Percentiles rank a stretch among this genome's conserved stretches.
These are phyloP conservation scores for Yamadazyma nakazawae DNA, from an alignment of 805 yeast genomes.

Conservation along the genomic window DNA sequence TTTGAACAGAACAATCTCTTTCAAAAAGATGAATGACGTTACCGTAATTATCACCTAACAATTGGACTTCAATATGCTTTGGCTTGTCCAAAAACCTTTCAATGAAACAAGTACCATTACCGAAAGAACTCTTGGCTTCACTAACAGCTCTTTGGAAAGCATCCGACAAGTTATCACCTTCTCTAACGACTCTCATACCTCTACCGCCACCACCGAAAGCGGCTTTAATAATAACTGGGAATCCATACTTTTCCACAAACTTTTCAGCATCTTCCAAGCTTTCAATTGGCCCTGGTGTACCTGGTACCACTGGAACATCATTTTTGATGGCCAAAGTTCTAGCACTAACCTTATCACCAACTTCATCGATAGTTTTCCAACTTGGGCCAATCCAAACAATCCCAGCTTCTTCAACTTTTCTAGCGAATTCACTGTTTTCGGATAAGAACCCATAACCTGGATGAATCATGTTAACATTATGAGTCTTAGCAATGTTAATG, in stretches of 20 bases:
- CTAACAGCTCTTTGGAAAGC: slow-evolving; percentile 92
- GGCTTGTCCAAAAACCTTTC: slow-evolving; percentile 95
- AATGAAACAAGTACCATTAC: slow-evolving; percentile 97
- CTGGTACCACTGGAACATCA: slow-evolving; percentile 92
- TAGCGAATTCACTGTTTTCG: slow-evolving; percentile 88
- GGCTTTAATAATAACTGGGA: slow-evolving; percentile 95
- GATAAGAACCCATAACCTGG: slow-evolving; percentile 73
- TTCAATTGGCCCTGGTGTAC: slow-evolving; percentile 96
- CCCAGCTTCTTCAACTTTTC: slow-evolving; percentile 85
- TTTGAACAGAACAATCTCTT: slow-evolving; percentile 99
- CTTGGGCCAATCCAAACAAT: slow-evolving; percentile 97
- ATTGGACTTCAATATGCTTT: slow-evolving; percentile 96
- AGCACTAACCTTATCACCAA: slow-evolving; percentile 96
- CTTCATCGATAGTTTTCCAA: slow-evolving; percentile 81
- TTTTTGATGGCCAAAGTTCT: slow-evolving; percentile 79
- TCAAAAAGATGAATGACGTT: slow-evolving; percentile 94
- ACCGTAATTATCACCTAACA: slow-evolving; percentile 90
- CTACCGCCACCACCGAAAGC: slow-evolving; percentile 99
- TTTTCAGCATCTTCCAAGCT: slow-evolving; percentile 69
- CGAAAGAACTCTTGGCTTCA: slow-evolving; percentile 94
- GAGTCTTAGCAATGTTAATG: slow-evolving; percentile 53
- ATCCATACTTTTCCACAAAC: slow-evolving; percentile 83
- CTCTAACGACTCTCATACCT: slow-evolving; percentile 98
- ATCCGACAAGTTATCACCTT: slow-evolving; percentile 88
- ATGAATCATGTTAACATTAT: slow-evolving; percentile 80